Base-by-base conservation (phyloP, 352 stramenopile genomes). In the Pythium periplocum region DNA sequence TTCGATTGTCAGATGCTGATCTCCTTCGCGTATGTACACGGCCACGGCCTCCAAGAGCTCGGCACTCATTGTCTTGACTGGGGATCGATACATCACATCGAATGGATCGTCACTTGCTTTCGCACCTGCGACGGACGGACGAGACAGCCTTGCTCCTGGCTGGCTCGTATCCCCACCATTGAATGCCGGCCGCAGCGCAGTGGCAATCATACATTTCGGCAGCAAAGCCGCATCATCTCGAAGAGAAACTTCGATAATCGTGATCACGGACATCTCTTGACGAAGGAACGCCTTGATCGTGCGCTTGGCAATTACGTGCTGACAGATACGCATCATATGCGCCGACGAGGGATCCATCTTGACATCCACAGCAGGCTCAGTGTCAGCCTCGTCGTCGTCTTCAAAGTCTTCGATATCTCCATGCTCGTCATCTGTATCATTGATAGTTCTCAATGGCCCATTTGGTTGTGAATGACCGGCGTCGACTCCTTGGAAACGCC, bases 241-340 rank as follows among this genome's bases (percentile, higher is more conserved):
- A 43, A 88, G 35, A 6, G 54, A 42, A 6, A 68, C 53, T 48
- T 88, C 78, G 11, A 80, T 73, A 32, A 78, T 71, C 11, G 70
- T 72, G 36, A 89, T 86, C 32, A 83, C 68, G 8, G 75, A 86
- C 63, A 72, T 71, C 49, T 86, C 72, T 34, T 86, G 71, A 2
- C 66, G 74, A 45, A 85, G 35, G 41, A 87, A 85, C 9, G 74
- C 54, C 42, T 86, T 85, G 56, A 87, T 76, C 3, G 78, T 72
- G 38, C 76, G 71, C 51, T 89, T 89, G 7, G 75, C 72, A 45
- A 89, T 89, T 35, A 86, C 75, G 36, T 89, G 78, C 42, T 83
- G 78, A 38, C 78, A 89, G 33, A 89, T 83, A 3, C 76, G 75
- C 42, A 89, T 44, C 57, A 89, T 72, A 35, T 89, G 71, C 7